Conservation (phyloP, 768 basidiomycete genomes). For the Calvatia gigantea region DNA sequence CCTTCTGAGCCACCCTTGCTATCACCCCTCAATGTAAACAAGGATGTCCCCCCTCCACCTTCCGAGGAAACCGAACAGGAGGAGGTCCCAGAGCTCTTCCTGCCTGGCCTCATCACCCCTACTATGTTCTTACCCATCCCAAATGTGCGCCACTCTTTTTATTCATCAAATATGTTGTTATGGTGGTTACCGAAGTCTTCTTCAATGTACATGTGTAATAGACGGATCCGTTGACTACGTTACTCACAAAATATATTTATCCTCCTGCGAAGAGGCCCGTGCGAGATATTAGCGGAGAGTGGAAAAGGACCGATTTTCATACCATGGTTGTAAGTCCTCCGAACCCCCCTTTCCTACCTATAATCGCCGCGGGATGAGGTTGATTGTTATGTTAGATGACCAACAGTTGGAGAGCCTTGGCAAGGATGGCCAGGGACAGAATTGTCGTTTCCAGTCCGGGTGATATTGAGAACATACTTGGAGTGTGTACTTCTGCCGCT, state of each 20-base stretch:
- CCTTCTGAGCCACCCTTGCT: slow-evolving; percentile 18
- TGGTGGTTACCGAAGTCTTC: slow-evolving; percentile 59
- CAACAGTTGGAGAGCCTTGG: slow-evolving; percentile 83
- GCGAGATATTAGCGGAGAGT: slow-evolving; percentile 74
- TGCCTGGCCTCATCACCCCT: slow-evolving; percentile 66
- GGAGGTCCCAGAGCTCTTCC: slow-evolving; percentile 53
- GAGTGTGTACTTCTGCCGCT: slow-evolving; percentile 40
- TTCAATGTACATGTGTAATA: slow-evolving; percentile 49
- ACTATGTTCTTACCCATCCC: slow-evolving; percentile 89
- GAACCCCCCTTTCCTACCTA: slow-evolving; percentile 12
- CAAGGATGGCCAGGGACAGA: slow-evolving; percentile 79
- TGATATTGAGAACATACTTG: slow-evolving; percentile 60
- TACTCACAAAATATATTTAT: slow-evolving; percentile 81
- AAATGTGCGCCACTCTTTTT: slow-evolving; percentile 65
- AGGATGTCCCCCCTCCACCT: slow-evolving; percentile 48
- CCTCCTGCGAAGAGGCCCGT: slow-evolving; percentile 70
- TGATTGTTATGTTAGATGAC: slow-evolving; percentile 55
- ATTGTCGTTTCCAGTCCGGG: slow-evolving; percentile 69
- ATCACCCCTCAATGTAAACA: slow-evolving; percentile 42
- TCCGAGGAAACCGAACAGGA: slow-evolving; percentile 20
- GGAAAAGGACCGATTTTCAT: slow-evolving; percentile 69
- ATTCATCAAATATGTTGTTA: slow-evolving; percentile 43
- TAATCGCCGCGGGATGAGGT: slow-evolving; percentile 16
- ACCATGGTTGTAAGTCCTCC: slow-evolving; percentile 68
- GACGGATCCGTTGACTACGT: slow-evolving; percentile 81